Evolutionary conservation across 208 protist species (phyloP), one percentile per base, ranked within the genome.

Genomic region (Acanthamoeba quina): DNA sequence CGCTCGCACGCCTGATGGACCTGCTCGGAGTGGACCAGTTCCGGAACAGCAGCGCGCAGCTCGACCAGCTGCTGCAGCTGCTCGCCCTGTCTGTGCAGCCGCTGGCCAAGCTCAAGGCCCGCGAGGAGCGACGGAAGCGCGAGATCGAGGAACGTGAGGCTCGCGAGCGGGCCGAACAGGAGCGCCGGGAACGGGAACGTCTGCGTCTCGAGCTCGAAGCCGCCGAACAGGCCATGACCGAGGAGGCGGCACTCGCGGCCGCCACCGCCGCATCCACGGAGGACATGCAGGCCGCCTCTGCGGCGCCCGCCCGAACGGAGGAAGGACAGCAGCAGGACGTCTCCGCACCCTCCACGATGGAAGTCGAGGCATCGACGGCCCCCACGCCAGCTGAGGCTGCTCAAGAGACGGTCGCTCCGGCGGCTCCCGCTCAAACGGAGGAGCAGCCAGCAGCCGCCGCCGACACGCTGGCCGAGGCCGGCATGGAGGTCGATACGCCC

Each of bases 1-100:
- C 89, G 24, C 72, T 93, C 5, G 89, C 70, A 13, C 44, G 89
- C 11, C 15, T 93, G 49, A 83, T 93, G 89, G 70, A 82, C 72
- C 89, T 93, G 37, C 70, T 93, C 6, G 66, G 89, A 0, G 70
- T 93, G 17, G 70, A 82, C 24, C 89, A 93, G 52, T 93, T 93
- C 89, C 19, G 56, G 41, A 93, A 93, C 66, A 93, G 89, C 66
- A 58, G 31, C 72, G 89, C 89, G 31, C 89, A 93, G 54, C 47
- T 93, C 4, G 70, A 82, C 5, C 89, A 93, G 31, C 37, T 93
- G 49, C 64, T 93, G 29, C 89, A 93, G 47, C 52, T 93, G 24
- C 37, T 93, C 15, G 62, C 66, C 21, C 19, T 93, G 37, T 76
- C 89, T 29, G 70, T 93, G 49, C 89, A 93, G 66, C 89, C 89